Base-by-base conservation (phyloP, 345 rosid genomes). In the Eutrema yunnanense region DNA sequence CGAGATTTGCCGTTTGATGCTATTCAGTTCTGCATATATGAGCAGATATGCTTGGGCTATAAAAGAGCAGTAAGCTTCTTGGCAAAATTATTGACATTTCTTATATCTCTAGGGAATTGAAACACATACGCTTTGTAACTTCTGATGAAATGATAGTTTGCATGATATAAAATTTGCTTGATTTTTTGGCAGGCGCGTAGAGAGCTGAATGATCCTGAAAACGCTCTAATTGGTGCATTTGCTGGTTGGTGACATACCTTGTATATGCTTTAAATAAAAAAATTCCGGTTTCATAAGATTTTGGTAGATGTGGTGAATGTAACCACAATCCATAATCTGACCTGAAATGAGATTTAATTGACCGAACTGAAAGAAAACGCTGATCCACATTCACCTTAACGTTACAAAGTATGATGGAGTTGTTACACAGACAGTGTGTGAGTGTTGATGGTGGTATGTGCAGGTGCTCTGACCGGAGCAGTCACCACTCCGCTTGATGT, bases 1-100 rank as follows among this genome's bases (percentile, higher is more conserved):
- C 82, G 96, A 75, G 99, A 95, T 83, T 84, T 95, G 79, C 96
- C 96, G 26, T 95, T 95, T 82, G 99, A 95, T 81, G 99, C 96
- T 42, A 83, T 90, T 74, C 98, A 95, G 73, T 95, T 95, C 81
- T 95, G 98, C 81, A 83, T 92, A 74, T 95, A 95, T 41, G 98
- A 95, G 86, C 98, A 95, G 82, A 85, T 95, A 46, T 86, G 96
- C 63, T 75, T 95, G 68, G 97, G 96, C 43, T 95, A 92, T 78
- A 95, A 85, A 71, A 84, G 51, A 19, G 96, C 87, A 33, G 98
- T 89, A 86, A 84, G 85, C 62, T 71, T 78, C 80, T 48, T 69
- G 2, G 9, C 27, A 54, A 34, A 37, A 52, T 36, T 60, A 46
- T 59, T 48, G 30, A 36, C 54, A 66, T 51, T 36, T 58, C 65